phyloP scores from a whole-genome alignment of 2,329 filamentous ascomycete species.

The Atkinsonella texensis region DNA sequence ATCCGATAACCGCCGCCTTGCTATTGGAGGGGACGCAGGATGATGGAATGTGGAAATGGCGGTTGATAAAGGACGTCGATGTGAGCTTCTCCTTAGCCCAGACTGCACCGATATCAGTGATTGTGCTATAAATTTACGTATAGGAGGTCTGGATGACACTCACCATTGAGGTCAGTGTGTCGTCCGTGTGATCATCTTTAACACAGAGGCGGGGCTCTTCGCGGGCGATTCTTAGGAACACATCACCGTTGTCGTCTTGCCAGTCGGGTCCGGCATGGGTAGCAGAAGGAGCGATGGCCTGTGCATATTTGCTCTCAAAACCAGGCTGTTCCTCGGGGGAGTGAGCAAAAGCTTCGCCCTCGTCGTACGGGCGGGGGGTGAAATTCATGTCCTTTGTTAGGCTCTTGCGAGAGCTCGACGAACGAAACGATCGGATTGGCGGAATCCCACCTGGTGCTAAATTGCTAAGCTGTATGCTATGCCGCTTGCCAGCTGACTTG shows the following conservation, averaged over 20 bases:
- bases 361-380: conserved; percentile 30
- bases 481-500: conserved; percentile 25
- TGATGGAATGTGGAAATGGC: conserved; percentile 33
- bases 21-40: conserved; percentile 36
- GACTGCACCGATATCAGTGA: conserved; percentile 24
- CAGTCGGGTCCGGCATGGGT: background rate
- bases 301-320: conserved; percentile 30
- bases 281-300: background rate
- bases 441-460: conserved; percentile 31
- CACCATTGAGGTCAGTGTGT: conserved; percentile 31
- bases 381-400: conserved; percentile 41
- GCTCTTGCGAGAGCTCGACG: conserved; percentile 45
- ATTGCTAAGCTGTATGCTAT: conserved; percentile 19
- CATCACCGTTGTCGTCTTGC: conserved; percentile 41
- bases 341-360: conserved; percentile 30
- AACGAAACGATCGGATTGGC: conserved; percentile 44
- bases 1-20: conserved; percentile 44
- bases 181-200: conserved; percentile 22
- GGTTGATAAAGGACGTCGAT: conserved; percentile 42
- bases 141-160: conserved; percentile 18
- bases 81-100: conserved; percentile 31
- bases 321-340: conserved; percentile 36
- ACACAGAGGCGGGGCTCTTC: conserved; percentile 34
- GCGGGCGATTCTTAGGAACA: conserved; percentile 46
- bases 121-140: background rate